A percentile compares a stretch with the other conserved stretches of the same genome.
phyloP scores from a whole-genome alignment of 305 asterid species.

The Fraxinus paxiana region DNA sequence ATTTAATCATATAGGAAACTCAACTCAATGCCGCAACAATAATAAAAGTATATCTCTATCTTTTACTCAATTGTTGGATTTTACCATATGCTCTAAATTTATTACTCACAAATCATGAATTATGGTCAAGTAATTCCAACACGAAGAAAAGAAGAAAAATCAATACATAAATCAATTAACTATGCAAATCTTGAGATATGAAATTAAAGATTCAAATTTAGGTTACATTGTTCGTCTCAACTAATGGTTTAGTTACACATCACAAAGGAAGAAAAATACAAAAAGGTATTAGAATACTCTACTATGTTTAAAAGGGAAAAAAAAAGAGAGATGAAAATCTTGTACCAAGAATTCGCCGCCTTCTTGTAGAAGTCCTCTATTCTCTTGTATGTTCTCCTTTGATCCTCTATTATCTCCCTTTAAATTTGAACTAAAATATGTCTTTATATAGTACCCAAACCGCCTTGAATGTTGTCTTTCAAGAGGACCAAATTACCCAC shows the following conservation, averaged over 20 bases:
- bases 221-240: neutral
- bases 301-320: neutral
- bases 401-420: neutral
- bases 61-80: neutral
- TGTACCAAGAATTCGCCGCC: neutral
- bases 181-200: neutral
- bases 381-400: neutral
- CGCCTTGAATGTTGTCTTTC: neutral
- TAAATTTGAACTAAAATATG: neutral
- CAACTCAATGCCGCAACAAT: neutral
- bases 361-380: neutral
- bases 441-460: neutral
- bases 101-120: neutral
- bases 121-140: neutral
- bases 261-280: neutral
- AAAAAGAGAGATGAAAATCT: neutral
- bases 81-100: neutral
- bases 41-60: neutral
- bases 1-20: neutral
- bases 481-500: neutral
- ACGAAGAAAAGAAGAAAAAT: neutral
- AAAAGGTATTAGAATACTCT: neutral
- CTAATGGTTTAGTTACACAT: neutral
- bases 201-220: neutral
- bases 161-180: neutral